Base-by-base conservation (phyloP, 441 rosid genomes). In the Gossypium armourianum region DNA sequence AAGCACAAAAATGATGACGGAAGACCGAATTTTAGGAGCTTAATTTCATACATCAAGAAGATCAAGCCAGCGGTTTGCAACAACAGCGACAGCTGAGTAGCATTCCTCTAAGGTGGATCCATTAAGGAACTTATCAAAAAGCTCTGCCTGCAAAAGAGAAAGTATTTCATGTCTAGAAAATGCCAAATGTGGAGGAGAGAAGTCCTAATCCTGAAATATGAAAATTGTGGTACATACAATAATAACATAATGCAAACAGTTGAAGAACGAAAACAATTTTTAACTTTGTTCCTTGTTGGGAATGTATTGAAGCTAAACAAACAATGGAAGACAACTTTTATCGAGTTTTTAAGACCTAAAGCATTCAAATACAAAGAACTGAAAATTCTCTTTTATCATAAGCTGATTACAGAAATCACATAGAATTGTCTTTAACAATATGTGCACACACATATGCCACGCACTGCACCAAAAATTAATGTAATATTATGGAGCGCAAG, bases 51-150 rank as follows among this genome's bases (percentile, higher is more conserved):
- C 97, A 83, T 90, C 99, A 66, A 95, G 97, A 76, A 95, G 90
- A 85, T 95, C 99, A 77, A 95, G 97, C 99, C 99, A 92, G 73
- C 92, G 88, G 74, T 95, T 85, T 79, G 97, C 99, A 61, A 94
- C 96, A 58, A 90, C 85, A 77, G 99, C 97, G 68, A 95, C 99
- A 77, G 92, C 88, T 57, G 85, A 88, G 82, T 95, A 95, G 79
- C 99, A 95, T 81, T 89, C 97, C 78, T 88, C 93, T 63, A 95
- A 83, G 71, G 96, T 89, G 74, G 95, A 80, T 19, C 99, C 99
- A 75, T 85, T 83, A 62, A 95, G 96, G 76, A 94, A 92, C 81
- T 95, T 95, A 81, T 95, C 91, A 72, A 95, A 95, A 81, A 95
- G 94, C 79, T 95, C 97, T 58, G 97, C 97, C 99, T 95, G 87